Percentiles rank a stretch among this genome's conserved stretches.
Conservation (phyloP, 257 asterid species). For the Solanum ossicruentum region DNA sequence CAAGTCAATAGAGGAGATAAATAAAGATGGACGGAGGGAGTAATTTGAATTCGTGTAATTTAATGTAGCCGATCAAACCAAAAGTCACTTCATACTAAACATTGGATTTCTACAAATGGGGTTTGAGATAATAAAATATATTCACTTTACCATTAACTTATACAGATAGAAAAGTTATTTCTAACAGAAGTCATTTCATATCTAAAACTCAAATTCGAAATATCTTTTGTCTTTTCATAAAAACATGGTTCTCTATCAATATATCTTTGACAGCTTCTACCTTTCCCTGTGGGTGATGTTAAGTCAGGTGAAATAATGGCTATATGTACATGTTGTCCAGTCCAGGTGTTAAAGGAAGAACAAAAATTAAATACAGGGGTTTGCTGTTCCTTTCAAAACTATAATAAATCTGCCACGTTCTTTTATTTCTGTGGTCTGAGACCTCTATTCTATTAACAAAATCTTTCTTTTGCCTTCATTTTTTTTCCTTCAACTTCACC, state of each 20-base stretch:
- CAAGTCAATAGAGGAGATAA: too few relatives aligned
- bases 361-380: background rate
- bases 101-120: too few relatives aligned
- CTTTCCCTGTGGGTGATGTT: conserved; percentile 15
- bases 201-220: background rate
- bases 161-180: too few relatives aligned
- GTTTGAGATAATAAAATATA: too few relatives aligned
- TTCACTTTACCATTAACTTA: too few relatives aligned
- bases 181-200: background rate
- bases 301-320: conserved; percentile 15
- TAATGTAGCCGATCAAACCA: background rate
- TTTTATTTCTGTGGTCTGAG: conserved; percentile 5
- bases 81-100: background rate
- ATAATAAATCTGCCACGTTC: conserved; percentile 7
- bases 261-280: conserved; percentile 23
- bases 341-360: conserved; percentile 16
- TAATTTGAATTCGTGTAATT: background rate
- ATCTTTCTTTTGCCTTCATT: background rate
- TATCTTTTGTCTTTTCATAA: background rate
- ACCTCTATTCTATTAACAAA: conserved; percentile 3
- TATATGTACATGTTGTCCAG: background rate
- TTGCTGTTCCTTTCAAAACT: background rate
- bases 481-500: background rate
- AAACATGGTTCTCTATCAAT: conserved; percentile 1
- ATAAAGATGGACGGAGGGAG: too few relatives aligned